Evolutionary conservation across 1,284 basidiomycete species (phyloP), one percentile per base, ranked within the genome.

Genomic region (Rhodotorula sp.): DNA sequence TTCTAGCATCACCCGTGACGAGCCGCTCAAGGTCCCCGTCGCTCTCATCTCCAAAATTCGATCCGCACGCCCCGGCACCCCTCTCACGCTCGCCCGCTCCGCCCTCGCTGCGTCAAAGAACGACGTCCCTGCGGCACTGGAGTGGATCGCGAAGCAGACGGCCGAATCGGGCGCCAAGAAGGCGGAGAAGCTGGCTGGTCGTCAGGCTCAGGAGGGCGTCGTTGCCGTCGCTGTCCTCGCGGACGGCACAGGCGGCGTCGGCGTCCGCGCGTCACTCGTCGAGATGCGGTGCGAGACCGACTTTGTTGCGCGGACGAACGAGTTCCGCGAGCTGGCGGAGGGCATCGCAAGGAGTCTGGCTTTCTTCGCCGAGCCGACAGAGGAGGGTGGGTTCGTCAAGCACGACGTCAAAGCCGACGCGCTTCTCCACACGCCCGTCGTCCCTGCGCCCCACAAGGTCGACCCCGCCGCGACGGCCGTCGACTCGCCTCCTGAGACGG

Each of bases 251-350:
- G 68, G 81, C 30, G 80, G 79, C 52, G 82, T 83, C 8, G 85
- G 86, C 34, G 84, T 91, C 53, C 86, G 90, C 34, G 92, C 90
- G 10, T 88, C 89, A 20, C 90, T 97, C 84, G 84, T 97, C 68
- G 94, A 98, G 81, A 84, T 97, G 71, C 94, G 92, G 78, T 97
- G 94, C 84, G 94, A 98, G 83, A 97, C 94, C 53, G 94, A 98
- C 82, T 97, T 97, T 80, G 94, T 97, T 20, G 92, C 89, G 24
- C 84, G 91, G 74, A 95, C 93, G 78, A 87, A 90, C 68, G 84
- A 94, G 15, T 98, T 98, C 78, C 84, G 86, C 11, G 84, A 85
- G 68, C 85, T 95, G 39, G 89, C 90, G 20, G 84, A 85, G 49
- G 89, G 92, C 74, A 88, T 97, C 74, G 90, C 92, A 5, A 89